phyloP scores from a whole-genome alignment of 2,329 filamentous ascomycete genomes.

The Fusarium tricinctum region DNA sequence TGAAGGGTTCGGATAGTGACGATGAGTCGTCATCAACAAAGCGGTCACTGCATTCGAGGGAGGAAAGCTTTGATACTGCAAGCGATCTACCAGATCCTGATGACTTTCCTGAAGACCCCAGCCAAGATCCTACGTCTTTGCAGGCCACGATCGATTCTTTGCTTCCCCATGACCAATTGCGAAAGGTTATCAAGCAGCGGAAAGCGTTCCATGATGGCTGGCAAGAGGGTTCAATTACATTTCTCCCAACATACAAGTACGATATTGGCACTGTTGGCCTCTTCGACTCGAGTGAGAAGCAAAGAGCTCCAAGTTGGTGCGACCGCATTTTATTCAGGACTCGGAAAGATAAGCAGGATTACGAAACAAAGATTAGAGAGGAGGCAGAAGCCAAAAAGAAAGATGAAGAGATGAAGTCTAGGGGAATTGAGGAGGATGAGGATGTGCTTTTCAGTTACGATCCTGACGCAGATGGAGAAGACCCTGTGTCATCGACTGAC shows the following conservation, averaged over 20 bases:
- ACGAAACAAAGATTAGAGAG: slow-evolving; percentile 74
- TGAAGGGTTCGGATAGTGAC: slow-evolving; percentile 61
- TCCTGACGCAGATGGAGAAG: slow-evolving; percentile 78
- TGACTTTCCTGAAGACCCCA: slow-evolving; percentile 75
- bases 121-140: slow-evolving; percentile 85
- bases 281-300: slow-evolving; percentile 97
- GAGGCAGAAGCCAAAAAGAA: slow-evolving; percentile 76
- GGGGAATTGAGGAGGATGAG: slow-evolving; percentile 85
- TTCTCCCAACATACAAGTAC: slow-evolving; percentile 97
- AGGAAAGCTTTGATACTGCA: slow-evolving; percentile 58
- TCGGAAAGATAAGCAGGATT: slow-evolving; percentile 74
- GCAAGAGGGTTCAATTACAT: slow-evolving; percentile 88
- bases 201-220: slow-evolving; percentile 93
- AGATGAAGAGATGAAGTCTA: slow-evolving; percentile 87
- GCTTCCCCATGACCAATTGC: slow-evolving; percentile 89
- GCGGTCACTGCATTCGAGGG: slow-evolving; percentile 53
- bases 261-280: slow-evolving; percentile 92
- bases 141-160: slow-evolving; percentile 91
- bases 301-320: slow-evolving; percentile 94
- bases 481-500: slow-evolving; percentile 50
- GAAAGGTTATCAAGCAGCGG: slow-evolving; percentile 77
- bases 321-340: slow-evolving; percentile 93
- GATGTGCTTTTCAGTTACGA: slow-evolving; percentile 92
- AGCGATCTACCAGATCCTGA: slow-evolving; percentile 71
- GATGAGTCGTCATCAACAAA: slow-evolving; percentile 59